Evolutionary conservation across 768 basidiomycete genomes (phyloP).

Genomic region (Hemileccinum rubropunctum): DNA sequence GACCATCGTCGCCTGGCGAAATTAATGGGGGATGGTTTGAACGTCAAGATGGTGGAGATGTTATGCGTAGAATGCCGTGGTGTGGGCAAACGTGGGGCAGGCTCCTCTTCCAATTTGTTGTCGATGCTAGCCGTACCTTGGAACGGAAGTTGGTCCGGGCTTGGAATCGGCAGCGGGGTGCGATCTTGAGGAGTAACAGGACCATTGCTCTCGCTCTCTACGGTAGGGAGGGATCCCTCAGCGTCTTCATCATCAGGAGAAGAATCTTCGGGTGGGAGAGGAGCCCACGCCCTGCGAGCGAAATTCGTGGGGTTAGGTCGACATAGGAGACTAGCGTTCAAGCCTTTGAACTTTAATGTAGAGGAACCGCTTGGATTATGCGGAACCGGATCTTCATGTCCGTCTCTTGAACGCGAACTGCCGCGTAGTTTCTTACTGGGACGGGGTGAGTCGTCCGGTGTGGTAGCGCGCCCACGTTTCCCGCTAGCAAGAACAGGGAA

Average conservation of each 20-base stretch:
- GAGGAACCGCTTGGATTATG: slow-evolving; percentile 26
- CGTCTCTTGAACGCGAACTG: slow-evolving; percentile 15
- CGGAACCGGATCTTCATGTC: slow-evolving; percentile 29
- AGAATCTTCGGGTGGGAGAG: slow-evolving; percentile 37
- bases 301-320: slow-evolving; percentile 62
- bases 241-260: slow-evolving; percentile 30
- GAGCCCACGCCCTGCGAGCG: slow-evolving; percentile 57
- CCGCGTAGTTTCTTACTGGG: slow-evolving; percentile 28
- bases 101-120: slow-evolving; percentile 23
- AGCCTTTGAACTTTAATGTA: slow-evolving; percentile 28
- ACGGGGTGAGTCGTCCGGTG: slow-evolving; percentile 24
- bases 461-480: slow-evolving; percentile 23
- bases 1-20: slow-evolving; percentile 64
- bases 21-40: slow-evolving; percentile 61
- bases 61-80: slow-evolving; percentile 19
- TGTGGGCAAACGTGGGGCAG: slow-evolving; percentile 20
- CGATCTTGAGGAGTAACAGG: slow-evolving; percentile 61
- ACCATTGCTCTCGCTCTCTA: slow-evolving; percentile 47
- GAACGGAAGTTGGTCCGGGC: slow-evolving; percentile 28
- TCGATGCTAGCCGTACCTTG: slow-evolving; percentile 14
- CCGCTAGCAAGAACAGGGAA: slow-evolving; percentile 11
- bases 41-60: slow-evolving; percentile 45
- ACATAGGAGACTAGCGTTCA: slow-evolving; percentile 48
- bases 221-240: slow-evolving; percentile 32
- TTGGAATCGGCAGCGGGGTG: slow-evolving; percentile 40